A percentile compares a stretch with the other conserved stretches of the same genome.
phyloP scores from a whole-genome alignment of 1,284 basidiomycete species.

The Ceratobasidium sp. region DNA sequence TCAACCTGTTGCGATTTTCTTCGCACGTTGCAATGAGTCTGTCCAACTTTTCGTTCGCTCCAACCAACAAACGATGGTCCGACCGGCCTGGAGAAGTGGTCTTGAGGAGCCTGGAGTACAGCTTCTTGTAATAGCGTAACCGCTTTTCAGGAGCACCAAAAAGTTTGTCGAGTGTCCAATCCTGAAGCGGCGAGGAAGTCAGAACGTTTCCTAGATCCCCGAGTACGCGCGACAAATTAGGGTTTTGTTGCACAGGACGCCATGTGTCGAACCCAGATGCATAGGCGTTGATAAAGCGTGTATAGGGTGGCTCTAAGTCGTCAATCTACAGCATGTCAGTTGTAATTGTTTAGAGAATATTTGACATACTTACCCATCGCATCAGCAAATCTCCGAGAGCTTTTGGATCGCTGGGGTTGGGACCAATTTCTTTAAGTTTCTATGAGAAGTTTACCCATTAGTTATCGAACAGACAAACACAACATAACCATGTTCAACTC shows the following conservation, averaged over 20 bases:
- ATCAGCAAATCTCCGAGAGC: constrained; percentile 95
- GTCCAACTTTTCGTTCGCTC: constrained; percentile 86
- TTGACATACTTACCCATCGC: constrained; percentile 83
- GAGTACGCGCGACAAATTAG: constrained; percentile 75
- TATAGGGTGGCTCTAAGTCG: constrained; percentile 89
- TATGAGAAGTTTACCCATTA: constrained; percentile 54
- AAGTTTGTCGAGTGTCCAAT: constrained; percentile 88
- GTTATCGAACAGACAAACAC: not conserved
- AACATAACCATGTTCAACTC: constrained; percentile 50
- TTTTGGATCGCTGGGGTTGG: constrained; percentile 93
- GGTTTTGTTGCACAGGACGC: constrained; percentile 80
- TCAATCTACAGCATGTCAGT: constrained; percentile 70
- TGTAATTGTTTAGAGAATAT: constrained; percentile 2
- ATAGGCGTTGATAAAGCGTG: constrained; percentile 79
- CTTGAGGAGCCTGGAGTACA: constrained; percentile 88
- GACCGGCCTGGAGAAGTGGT: constrained; percentile 88
- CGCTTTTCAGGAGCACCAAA: constrained; percentile 88
- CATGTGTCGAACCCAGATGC: constrained; percentile 84
- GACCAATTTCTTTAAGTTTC: constrained; percentile 94
- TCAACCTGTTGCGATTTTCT: constrained; percentile 54
- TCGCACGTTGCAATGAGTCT: constrained; percentile 75
- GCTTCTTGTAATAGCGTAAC: constrained; percentile 91
- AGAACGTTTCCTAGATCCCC: constrained; percentile 71
- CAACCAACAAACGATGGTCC: constrained; percentile 84
- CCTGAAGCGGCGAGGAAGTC: constrained; percentile 64